Base-by-base conservation (phyloP, 768 basidiomycete species). In the Pluteus cervinus region DNA sequence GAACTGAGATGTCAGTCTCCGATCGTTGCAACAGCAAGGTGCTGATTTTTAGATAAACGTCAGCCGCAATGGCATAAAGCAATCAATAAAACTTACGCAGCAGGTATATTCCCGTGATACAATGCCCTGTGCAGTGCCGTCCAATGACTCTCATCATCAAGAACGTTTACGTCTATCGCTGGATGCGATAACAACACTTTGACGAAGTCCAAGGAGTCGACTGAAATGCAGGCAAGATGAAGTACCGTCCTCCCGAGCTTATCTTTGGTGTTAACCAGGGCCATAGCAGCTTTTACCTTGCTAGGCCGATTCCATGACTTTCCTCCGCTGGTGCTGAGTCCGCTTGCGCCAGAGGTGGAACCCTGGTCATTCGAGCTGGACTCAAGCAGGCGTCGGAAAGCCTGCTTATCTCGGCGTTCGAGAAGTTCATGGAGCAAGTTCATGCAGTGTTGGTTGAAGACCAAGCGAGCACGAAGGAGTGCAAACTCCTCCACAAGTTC, bases 81-180 rank as follows among this genome's bases (percentile, higher is more conserved):
- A 45, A 29, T 40, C 11, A 38, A 24, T 22, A 6, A 21, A 5
- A 67, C 81, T 42, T 46, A 84, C 78, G 74, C 82, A 30, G 75
- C 73, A 33, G 79, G 67, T 7, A 92, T 42, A 48, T 91, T 89
- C 1, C 86, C 88, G 24, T 68, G 57, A 54, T 91, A 96, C 48
- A 93, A 57, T 2, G 88, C 88, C 33, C 91, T 67, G 51, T 99
- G 94, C 15, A 98, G 64, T 5, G 93, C 75, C 1, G 90, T 94
- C 86, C 91, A 97, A 40, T 82, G 83, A 40, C 76, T 87, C 67
- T 98, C 94, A 37, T 56, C 56, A 58, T 99, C 94, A 28, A 66
- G 62, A 5, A 85, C 41, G 48, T 98, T 98, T 47, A 90, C 76
- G 40, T 86, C 81, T 55, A 92, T 68, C 16, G 65, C 60, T 1